phyloP scores from a whole-genome alignment of 805 yeast species.

The Ogataea naganishii region DNA sequence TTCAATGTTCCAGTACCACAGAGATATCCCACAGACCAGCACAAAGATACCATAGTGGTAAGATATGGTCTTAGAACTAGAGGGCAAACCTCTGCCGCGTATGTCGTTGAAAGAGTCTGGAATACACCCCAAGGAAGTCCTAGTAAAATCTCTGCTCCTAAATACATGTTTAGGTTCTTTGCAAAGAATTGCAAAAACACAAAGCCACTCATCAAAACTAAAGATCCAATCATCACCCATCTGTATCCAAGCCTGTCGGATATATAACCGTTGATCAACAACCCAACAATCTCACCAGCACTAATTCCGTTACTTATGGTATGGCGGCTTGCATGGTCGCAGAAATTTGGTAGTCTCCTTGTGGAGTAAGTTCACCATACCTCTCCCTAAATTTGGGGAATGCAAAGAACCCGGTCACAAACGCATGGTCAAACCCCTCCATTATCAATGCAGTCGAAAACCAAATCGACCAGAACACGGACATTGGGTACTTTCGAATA shows the following conservation, averaged over 20 bases:
- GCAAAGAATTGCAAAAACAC: conserved; percentile 34
- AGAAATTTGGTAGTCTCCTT: conserved; percentile 23
- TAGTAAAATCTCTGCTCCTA: conserved; percentile 33
- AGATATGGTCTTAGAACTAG: conserved; percentile 39
- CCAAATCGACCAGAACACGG: conserved; percentile 30
- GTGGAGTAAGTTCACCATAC: conserved; percentile 17
- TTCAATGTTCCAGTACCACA: conserved; percentile 42
- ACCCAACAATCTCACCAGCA: conserved; percentile 25
- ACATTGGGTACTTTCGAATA: conserved; percentile 28
- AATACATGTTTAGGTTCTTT: conserved; percentile 26
- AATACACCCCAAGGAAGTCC: conserved; percentile 50
- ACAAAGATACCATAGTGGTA: conserved; percentile 39
- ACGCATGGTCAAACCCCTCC: conserved; percentile 36
- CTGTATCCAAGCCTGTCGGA: conserved; percentile 35
- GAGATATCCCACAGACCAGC: conserved; percentile 52
- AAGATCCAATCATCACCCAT: conserved; percentile 25
- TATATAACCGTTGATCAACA: conserved; percentile 29
- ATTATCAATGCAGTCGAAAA: conserved; percentile 29
- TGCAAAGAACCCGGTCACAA: conserved; percentile 26
- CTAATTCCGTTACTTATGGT: conserved; percentile 21
- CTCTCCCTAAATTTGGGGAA: conserved; percentile 28
- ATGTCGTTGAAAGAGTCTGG: conserved; percentile 40
- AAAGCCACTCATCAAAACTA: conserved; percentile 20
- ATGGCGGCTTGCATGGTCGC: conserved; percentile 37
- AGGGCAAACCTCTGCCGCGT: conserved; percentile 54